A percentile compares a stretch with the other conserved stretches of the same genome.
These are phyloP conservation scores for Pseudogymnoascus sp. DNA, from an alignment of 2,329 filamentous ascomycete genomes.

Conservation along the genomic window DNA sequence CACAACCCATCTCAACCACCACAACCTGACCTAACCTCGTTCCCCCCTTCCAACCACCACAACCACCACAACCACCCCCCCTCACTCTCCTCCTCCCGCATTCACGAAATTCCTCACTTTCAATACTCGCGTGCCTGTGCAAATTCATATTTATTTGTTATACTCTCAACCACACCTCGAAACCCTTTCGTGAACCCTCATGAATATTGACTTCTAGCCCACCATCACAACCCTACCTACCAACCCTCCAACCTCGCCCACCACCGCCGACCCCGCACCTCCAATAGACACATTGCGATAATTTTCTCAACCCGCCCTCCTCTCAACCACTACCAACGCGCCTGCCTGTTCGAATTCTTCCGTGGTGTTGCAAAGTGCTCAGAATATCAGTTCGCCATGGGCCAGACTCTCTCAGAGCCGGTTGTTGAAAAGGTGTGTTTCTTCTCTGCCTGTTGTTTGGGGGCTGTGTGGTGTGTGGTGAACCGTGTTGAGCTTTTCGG, in stretches of 20 bases:
- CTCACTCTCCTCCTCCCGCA: neutral
- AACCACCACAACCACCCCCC: neutral
- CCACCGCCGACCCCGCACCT: slow-evolving; percentile 2
- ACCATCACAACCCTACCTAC: neutral
- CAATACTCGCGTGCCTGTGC: neutral
- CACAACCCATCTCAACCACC: too few relatives aligned
- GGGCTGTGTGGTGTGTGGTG: slow-evolving; percentile 3
- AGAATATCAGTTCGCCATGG: slow-evolving; percentile 50
- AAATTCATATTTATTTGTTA: slow-evolving; percentile 3
- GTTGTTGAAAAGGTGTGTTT: slow-evolving; percentile 92
- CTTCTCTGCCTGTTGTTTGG: slow-evolving; percentile 10
- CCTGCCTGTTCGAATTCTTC: neutral
- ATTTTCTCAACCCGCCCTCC: neutral
- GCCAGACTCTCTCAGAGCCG: slow-evolving; percentile 98
- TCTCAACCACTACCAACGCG: neutral
- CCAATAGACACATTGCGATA: slow-evolving; percentile 1
- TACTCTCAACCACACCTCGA: neutral
- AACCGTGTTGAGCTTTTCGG: slow-evolving; percentile 4
- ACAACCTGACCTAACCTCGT: neutral
- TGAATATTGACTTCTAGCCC: neutral
- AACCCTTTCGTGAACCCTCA: neutral
- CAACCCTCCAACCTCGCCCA: neutral
- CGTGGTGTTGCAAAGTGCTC: neutral
- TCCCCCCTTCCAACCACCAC: neutral
- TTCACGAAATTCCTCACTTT: neutral